These are phyloP conservation scores for Alloteropsis angusta DNA, from an alignment of 202 grass and related monocot genomes.

Conservation along the genomic window DNA sequence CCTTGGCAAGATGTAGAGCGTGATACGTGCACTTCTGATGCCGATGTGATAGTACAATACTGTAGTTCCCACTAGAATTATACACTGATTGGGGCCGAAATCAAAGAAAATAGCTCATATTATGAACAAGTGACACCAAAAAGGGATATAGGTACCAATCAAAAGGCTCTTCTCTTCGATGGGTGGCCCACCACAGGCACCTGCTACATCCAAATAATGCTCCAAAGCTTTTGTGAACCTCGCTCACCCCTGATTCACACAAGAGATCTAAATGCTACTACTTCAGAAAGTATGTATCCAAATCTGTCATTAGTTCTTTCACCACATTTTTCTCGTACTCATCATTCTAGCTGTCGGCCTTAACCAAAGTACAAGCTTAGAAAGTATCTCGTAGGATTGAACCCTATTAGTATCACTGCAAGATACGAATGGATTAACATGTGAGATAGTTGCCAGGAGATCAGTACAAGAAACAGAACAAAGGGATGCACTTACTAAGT, in stretches of 20 bases:
- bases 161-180: neutral
- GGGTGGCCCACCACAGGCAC: neutral
- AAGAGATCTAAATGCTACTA: conserved; percentile 29
- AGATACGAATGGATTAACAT: neutral
- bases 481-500: conserved; percentile 56
- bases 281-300: conserved; percentile 28
- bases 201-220: conserved; percentile 17
- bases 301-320: conserved; percentile 34
- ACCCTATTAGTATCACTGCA: conserved; percentile 94
- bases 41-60: conserved; percentile 20
- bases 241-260: neutral
- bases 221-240: neutral
- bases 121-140: conserved; percentile 43
- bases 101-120: conserved; percentile 24
- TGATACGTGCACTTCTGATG: neutral
- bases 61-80: conserved; percentile 24
- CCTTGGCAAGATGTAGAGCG: neutral
- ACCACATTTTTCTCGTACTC: conserved; percentile 6
- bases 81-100: conserved; percentile 14
- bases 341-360: neutral
- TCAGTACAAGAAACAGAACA: neutral
- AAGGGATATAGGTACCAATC: neutral
- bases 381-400: conserved; percentile 94
- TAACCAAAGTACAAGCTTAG: conserved; percentile 90
- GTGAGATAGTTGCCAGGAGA: conserved; percentile 3